Percentiles rank a stretch among this genome's conserved stretches.
Evolutionary conservation across 345 rosid species (phyloP).

Genomic region (Excoecaria agallocha): DNA sequence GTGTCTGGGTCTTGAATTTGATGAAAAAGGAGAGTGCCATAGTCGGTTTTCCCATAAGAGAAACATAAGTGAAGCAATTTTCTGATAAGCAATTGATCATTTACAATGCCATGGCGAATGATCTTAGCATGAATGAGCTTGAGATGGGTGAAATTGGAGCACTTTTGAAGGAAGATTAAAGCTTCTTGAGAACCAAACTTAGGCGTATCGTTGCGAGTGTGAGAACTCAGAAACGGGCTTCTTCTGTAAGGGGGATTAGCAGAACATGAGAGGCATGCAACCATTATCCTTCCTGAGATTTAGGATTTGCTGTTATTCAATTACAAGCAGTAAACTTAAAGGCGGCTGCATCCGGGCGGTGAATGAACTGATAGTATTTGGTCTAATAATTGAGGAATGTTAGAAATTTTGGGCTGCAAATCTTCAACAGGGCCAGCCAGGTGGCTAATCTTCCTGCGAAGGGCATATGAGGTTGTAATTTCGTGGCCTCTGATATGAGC

Average conservation of each 20-base stretch:
- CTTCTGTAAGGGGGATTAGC: constrained; percentile 21
- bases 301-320: no score
- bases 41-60: constrained; percentile 37
- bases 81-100: constrained; percentile 55
- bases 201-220: neutral
- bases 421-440: no score
- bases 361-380: no score
- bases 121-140: constrained; percentile 58
- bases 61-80: constrained; percentile 51
- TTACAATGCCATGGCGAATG: constrained; percentile 43
- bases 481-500: no score
- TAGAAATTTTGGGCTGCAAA: no score
- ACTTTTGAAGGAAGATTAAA: constrained; percentile 37
- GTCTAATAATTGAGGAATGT: no score
- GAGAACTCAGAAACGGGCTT: constrained; percentile 11
- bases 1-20: constrained; percentile 40
- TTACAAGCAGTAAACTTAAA: no score
- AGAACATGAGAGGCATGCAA: constrained; percentile 30
- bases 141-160: constrained; percentile 47
- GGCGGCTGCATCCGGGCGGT: no score
- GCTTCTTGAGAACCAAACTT: constrained; percentile 44
- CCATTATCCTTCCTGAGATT: no score
- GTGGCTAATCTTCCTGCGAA: no score
- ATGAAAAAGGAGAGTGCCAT: constrained; percentile 52
- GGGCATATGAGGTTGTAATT: no score